phyloP scores from a whole-genome alignment of 345 rosid species.

The Barbarea vulgaris region DNA sequence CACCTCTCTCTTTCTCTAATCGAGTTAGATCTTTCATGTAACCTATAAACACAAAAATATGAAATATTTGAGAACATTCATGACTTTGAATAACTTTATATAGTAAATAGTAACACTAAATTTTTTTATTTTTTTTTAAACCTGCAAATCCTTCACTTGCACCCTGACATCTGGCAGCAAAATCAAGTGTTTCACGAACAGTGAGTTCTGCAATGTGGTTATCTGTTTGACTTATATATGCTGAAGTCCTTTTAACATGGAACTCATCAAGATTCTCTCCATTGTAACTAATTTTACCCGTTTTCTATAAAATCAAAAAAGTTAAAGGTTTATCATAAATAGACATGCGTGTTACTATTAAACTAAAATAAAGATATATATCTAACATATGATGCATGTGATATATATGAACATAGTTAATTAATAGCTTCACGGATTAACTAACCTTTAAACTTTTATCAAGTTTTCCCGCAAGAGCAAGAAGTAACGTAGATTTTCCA shows the following conservation, averaged over 20 bases:
- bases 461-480: constrained; percentile 85
- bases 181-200: constrained; percentile 94
- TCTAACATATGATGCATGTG: constrained; percentile 31
- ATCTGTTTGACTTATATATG: constrained; percentile 92
- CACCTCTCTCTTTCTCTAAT: constrained; percentile 68
- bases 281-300: constrained; percentile 77
- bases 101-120: background rate
- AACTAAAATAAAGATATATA: constrained; percentile 18
- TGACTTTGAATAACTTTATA: background rate
- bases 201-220: constrained; percentile 87
- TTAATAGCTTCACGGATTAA: constrained; percentile 35
- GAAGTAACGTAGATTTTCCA: constrained; percentile 82
- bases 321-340: background rate
- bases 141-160: constrained; percentile 86
- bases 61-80: background rate
- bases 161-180: constrained; percentile 92
- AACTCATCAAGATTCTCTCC: constrained; percentile 69
- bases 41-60: constrained; percentile 37
- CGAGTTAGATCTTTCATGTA: constrained; percentile 65
- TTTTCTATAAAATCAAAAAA: constrained; percentile 47
- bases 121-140: too few species aligned
- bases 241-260: constrained; percentile 78
- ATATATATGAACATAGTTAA: background rate
- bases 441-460: constrained; percentile 61
- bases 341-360: constrained; percentile 30